Base-by-base conservation (phyloP, 1,284 basidiomycete species). In the Ustilago trichophora region DNA sequence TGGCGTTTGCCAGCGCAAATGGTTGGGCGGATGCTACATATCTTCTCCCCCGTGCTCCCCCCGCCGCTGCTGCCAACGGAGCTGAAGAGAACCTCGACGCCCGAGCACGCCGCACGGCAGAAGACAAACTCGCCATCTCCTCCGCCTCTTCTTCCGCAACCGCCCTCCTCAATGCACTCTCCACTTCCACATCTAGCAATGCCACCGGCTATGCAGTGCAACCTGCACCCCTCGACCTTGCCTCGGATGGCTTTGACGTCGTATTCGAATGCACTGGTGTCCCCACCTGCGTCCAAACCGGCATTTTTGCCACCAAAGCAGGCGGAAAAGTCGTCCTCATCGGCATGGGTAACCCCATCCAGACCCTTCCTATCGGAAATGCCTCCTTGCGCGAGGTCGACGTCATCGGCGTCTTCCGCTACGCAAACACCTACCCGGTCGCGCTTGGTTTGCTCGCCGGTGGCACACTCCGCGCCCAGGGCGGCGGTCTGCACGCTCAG, bases 231-330 rank as follows among this genome's bases (percentile, higher is more conserved):
- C 44, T 62, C 32, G 65, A 63, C 31, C 37, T 63, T 4, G 18
- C 31, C 9, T 43, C 41, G 1, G 66, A 63, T 22, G 93, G 93
- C 12, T 95, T 93, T 82, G 93, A 97, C 82, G 85, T 91, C 72
- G 89, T 96, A 31, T 91, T 93, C 76, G 94, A 97, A 82, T 97
- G 94, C 83, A 95, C 93, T 6, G 94, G 94, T 69, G 92, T 92
- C 2, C 92, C 94, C 82, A 85, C 74, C 21, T 80, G 82, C 69
- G 75, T 82, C 24, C 70, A 75, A 47, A 64, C 75, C 18, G 63
- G 72, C 9, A 76, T 81, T 53, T 78, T 76, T 36, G 69, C 89
- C 73, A 91, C 92, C 25, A 84, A 86, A 48, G 85, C 91, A 6
- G 93, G 93, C 47, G 91, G 91, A 36, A 91, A 90, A 80, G 90